Percentiles rank a stretch among this genome's conserved stretches.
Conservation (phyloP, 202 grass and related monocot genomes). For the Zoysia matrella region DNA sequence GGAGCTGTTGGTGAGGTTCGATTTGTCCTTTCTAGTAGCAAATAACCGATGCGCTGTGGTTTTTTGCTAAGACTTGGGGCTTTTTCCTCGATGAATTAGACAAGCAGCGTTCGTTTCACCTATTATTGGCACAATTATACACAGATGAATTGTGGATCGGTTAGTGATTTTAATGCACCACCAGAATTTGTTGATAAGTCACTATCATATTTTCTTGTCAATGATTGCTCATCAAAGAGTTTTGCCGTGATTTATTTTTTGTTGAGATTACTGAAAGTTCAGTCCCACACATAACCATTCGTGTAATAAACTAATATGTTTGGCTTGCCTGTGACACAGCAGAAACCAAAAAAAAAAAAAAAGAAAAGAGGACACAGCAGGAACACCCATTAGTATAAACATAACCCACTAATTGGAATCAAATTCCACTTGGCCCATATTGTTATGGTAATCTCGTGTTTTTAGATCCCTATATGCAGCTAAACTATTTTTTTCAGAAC, state of each 20-base stretch:
- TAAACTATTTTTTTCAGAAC: constrained; percentile 14
- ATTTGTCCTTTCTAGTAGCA: neutral
- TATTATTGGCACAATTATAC: constrained; percentile 12
- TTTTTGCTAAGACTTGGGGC: constrained; percentile 25
- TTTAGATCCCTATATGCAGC: constrained; percentile 14
- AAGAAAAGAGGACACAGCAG: no score
- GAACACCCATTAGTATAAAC: constrained; percentile 19
- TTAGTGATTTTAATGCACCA: constrained; percentile 23
- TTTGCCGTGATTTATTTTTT: neutral
- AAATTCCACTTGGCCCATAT: constrained; percentile 9
- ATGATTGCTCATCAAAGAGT: constrained; percentile 13
- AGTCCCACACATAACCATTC: constrained; percentile 3
- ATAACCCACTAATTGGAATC: constrained; percentile 7
- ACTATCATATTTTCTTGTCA: constrained; percentile 9
- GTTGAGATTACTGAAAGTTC: neutral
- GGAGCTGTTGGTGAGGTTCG: neutral
- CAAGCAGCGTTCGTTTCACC: constrained; percentile 8
- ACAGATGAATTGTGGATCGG: constrained; percentile 32
- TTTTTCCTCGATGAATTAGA: constrained; percentile 31
- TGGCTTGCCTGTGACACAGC: neutral
- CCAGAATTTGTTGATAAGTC: constrained; percentile 34
- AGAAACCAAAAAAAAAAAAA: no score
- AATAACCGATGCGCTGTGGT: neutral
- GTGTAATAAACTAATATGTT: neutral
- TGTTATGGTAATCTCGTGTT: neutral